Evolutionary conservation across 2,329 filamentous ascomycete species (phyloP).

Genomic region (Penicillium expansum): DNA sequence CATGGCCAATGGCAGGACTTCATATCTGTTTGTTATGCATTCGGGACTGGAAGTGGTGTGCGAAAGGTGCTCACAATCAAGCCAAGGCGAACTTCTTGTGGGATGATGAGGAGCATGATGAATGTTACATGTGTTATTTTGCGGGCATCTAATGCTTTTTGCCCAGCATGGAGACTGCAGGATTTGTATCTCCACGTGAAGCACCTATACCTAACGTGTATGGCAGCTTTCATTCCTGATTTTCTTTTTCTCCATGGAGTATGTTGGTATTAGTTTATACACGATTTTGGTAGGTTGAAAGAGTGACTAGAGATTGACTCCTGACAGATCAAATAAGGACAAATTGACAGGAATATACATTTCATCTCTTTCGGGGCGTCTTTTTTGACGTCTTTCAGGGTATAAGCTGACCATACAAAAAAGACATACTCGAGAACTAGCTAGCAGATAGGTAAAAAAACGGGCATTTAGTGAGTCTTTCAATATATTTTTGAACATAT

Average conservation of each 20-base stretch:
- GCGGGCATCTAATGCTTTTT: background rate
- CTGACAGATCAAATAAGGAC: too few relatives aligned
- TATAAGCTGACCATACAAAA: background rate
- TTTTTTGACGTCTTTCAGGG: background rate
- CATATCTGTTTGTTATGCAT: background rate
- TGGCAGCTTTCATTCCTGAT: background rate
- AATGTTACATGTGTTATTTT: background rate
- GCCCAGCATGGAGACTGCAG: background rate
- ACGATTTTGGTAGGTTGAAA: too few relatives aligned
- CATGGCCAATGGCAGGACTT: background rate
- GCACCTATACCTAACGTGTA: too few relatives aligned
- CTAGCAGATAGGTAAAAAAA: background rate
- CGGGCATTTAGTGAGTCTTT: too few relatives aligned
- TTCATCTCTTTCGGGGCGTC: background rate
- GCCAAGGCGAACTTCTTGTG: background rate
- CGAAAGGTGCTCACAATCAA: background rate
- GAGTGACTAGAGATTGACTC: background rate
- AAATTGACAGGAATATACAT: too few relatives aligned
- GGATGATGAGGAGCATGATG: background rate
- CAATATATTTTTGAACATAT: too few relatives aligned
- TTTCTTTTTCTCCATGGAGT: background rate
- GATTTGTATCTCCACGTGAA: background rate
- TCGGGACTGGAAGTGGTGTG: slow-evolving; percentile 2
- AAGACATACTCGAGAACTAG: too few relatives aligned
- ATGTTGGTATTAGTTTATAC: background rate